phyloP scores from a whole-genome alignment of 2,329 filamentous ascomycete species.

The Nannizziopsis arthrosporioides region DNA sequence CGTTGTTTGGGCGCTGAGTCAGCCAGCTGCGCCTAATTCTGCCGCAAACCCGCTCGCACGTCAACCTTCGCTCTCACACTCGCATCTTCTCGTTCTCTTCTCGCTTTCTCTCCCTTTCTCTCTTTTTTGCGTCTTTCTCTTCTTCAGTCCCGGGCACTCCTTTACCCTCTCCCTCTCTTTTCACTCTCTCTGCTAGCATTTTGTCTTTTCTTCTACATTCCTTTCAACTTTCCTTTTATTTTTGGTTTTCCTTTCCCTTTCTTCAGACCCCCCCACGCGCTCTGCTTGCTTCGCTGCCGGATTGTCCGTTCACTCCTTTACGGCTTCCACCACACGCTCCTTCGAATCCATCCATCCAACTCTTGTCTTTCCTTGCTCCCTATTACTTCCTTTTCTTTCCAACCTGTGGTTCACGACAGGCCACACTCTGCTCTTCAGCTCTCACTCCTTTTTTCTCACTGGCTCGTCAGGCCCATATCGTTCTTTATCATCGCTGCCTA shows the following conservation, averaged over 20 bases:
- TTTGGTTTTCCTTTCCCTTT: slow-evolving; percentile 21
- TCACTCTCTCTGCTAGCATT: slow-evolving; percentile 13
- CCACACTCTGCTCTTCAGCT: neutral
- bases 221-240: slow-evolving; percentile 15
- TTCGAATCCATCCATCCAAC: slow-evolving; percentile 1
- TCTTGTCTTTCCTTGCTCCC: neutral
- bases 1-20: neutral
- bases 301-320: slow-evolving; percentile 43
- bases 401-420: neutral
- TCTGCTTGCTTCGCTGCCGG: slow-evolving; percentile 14
- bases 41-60: neutral
- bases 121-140: slow-evolving; percentile 7
- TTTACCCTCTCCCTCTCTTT: slow-evolving; percentile 10
- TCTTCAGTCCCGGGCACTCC: slow-evolving; percentile 14
- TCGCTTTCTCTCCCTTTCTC: slow-evolving; percentile 1
- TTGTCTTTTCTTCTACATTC: slow-evolving; percentile 14
- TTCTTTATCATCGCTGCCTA: slow-evolving; percentile 16
- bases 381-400: slow-evolving; percentile 11
- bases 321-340: slow-evolving; percentile 29
- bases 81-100: neutral
- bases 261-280: slow-evolving; percentile 14
- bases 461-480: slow-evolving; percentile 4
- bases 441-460: slow-evolving; percentile 1
- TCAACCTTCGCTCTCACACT: neutral
- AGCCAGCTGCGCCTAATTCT: neutral